Evolutionary conservation across 1,139 yeast genomes (phyloP).

Genomic region (Nakaseomyces sp.): DNA sequence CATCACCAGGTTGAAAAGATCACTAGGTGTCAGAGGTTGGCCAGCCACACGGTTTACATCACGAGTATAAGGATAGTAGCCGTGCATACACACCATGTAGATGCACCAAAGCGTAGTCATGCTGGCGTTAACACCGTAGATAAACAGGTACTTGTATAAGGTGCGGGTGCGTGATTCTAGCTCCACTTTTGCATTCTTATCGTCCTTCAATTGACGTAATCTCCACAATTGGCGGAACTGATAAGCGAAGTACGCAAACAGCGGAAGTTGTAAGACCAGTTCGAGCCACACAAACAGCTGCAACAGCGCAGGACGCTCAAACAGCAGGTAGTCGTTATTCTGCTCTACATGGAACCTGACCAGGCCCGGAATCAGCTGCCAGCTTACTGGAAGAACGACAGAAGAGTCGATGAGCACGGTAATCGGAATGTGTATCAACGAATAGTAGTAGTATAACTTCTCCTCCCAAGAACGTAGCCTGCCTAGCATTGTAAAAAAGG

Average conservation of each 20-base stretch:
- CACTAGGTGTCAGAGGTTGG: constrained; percentile 10
- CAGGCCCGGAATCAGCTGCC: constrained; percentile 44
- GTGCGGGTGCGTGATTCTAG: constrained; percentile 6
- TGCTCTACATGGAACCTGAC: constrained; percentile 48
- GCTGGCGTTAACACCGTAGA: constrained; percentile 27
- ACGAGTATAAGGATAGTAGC: constrained; percentile 21
- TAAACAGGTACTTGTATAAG: constrained; percentile 14
- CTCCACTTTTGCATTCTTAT: constrained; percentile 6
- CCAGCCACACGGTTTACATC: constrained; percentile 7
- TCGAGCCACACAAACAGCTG: constrained; percentile 63
- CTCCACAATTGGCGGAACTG: constrained; percentile 8
- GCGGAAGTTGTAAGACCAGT: constrained; percentile 65
- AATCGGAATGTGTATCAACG: constrained; percentile 59
- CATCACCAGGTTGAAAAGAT: constrained; percentile 17
- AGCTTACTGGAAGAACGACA: constrained; percentile 51
- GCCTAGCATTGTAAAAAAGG: no score
- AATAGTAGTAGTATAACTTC: constrained; percentile 43
- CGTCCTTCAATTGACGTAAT: constrained; percentile 10
- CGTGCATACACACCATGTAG: constrained; percentile 18
- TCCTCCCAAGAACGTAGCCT: constrained; percentile 9
- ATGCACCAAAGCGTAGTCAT: constrained; percentile 27
- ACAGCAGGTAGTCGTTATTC: constrained; percentile 65
- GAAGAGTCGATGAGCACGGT: constrained; percentile 69
- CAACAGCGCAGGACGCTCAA: constrained; percentile 59
- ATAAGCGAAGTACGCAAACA: constrained; percentile 40